A percentile compares a stretch with the other conserved stretches of the same genome.
These are phyloP conservation scores for Solanum chacoense DNA, from an alignment of 305 asterid genomes.

Conservation along the genomic window DNA sequence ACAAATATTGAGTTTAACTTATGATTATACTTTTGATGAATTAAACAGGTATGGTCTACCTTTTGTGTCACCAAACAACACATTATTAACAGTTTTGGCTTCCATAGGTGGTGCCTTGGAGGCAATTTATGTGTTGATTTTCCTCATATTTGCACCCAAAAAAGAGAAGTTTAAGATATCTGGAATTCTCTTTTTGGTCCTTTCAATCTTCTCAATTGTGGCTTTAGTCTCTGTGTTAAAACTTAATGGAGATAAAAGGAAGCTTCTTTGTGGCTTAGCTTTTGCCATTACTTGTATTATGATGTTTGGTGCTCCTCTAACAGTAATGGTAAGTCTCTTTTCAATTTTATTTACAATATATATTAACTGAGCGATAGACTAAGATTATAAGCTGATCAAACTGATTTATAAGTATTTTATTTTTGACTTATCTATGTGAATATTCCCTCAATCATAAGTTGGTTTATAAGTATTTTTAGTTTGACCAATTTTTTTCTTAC, in stretches of 20 bases:
- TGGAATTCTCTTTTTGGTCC: slow-evolving; percentile 12
- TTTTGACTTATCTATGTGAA: not conserved
- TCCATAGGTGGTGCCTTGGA: slow-evolving; percentile 31
- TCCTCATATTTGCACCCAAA: slow-evolving; percentile 25
- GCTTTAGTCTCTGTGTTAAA: slow-evolving; percentile 19
- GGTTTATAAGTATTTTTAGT: not conserved
- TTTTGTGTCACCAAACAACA: slow-evolving; percentile 36
- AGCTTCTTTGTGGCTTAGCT: slow-evolving; percentile 23
- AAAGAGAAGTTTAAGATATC: slow-evolving; percentile 24
- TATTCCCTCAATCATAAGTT: not conserved
- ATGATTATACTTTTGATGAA: not conserved
- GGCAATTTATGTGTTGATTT: slow-evolving; percentile 19
- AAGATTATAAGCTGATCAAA: not conserved
- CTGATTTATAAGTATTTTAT: not conserved
- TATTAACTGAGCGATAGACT: not conserved
- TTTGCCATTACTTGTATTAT: slow-evolving; percentile 21
- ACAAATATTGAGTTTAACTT: not conserved
- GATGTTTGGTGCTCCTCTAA: slow-evolving; percentile 32
- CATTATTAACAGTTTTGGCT: slow-evolving; percentile 26
- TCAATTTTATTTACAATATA: not conserved
- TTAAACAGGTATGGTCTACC: slow-evolving; percentile 49
- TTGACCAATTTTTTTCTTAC: not conserved
- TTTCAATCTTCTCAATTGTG: slow-evolving; percentile 12
- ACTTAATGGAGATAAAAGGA: slow-evolving; percentile 7
- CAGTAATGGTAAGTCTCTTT: slow-evolving; percentile 18